Base-by-base conservation (phyloP, 192 early-diverging fungal genomes). In the Backusella tarrabulga region DNA sequence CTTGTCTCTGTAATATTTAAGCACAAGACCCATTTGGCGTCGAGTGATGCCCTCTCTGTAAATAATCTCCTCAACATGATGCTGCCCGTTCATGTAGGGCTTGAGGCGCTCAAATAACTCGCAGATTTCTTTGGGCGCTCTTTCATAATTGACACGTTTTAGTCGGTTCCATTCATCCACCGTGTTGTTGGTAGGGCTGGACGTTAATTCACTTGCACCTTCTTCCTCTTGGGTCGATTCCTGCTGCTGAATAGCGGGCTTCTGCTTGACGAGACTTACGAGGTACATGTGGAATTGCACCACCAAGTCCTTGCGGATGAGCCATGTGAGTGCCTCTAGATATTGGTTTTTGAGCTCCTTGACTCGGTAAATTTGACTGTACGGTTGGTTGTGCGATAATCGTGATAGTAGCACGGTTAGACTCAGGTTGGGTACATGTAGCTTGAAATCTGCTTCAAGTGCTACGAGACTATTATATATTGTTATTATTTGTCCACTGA, bases 231-330 rank as follows among this genome's bases (percentile, higher is more conserved):
- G 23, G 11, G 17, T 73, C 21, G 73, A 3, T 6, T 34, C 73
- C 21, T 63, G 21, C 15, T 36, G 63, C 23, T 34, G 60, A 14
- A 40, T 36, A 1, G 9, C 77, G 77, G 34, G 81, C 76, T 29
- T 83, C 77, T 42, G 17, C 88, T 88, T 32, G 77, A 80, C 85
- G 0, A 91, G 91, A 21, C 93, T 73, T 21, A 91, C 70, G 4
- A 93, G 83, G 79, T 92, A 96, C 72, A 92, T 94, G 77, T 97
- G 94, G 35, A 94, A 81, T 78, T 98, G 96, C 8, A 91, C 88
- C 23, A 97, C 87, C 6, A 92, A 70, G 35, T 91, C 88, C 75
- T 95, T 89, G 35, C 94, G 87, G 42, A 98, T 84, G 69, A 98
- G 80, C 75, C 91, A 93, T 1, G 92, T 93, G 34, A 97, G 83